Percentiles rank a stretch among this genome's conserved stretches.
These are phyloP conservation scores for Zymoseptoria brevis DNA, from an alignment of 2,329 filamentous ascomycete genomes.

Conservation along the genomic window DNA sequence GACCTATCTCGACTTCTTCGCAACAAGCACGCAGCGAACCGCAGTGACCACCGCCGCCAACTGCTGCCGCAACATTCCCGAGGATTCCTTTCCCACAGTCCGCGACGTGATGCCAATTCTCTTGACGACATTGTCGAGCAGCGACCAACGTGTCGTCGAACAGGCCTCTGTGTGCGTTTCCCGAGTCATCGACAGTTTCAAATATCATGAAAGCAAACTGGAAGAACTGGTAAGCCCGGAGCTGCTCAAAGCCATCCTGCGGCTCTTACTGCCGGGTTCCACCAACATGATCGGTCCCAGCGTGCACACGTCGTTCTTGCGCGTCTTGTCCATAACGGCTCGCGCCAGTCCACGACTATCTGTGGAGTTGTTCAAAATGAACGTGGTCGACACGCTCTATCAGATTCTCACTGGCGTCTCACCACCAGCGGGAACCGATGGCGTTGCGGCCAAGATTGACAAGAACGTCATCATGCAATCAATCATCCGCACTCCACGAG, in stretches of 20 bases:
- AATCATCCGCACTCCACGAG: constrained; percentile 85
- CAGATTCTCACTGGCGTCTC: constrained; percentile 96
- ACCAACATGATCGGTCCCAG: constrained; percentile 90
- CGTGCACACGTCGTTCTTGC: constrained; percentile 93
- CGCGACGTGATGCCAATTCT: constrained; percentile 95
- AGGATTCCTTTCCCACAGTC: constrained; percentile 86
- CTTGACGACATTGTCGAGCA: constrained; percentile 81
- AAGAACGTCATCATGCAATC: constrained; percentile 98
- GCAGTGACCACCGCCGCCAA: constrained; percentile 97
- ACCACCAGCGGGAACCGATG: constrained; percentile 68
- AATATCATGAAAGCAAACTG: constrained; percentile 74
- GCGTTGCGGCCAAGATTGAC: constrained; percentile 79
- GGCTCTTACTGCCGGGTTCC: constrained; percentile 82
- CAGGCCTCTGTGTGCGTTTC: constrained; percentile 94
- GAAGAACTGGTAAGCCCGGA: constrained; percentile 89
- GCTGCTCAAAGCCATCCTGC: constrained; percentile 73
- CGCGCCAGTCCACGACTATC: constrained; percentile 81
- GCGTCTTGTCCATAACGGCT: constrained; percentile 82
- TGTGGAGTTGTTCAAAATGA: constrained; percentile 87
- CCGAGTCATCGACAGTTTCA: constrained; percentile 94
- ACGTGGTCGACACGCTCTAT: constrained; percentile 93
- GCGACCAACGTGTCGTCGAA: constrained; percentile 92
- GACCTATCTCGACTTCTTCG: constrained; percentile 94
- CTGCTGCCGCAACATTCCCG: constrained; percentile 92
- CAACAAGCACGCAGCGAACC: constrained; percentile 91